Base-by-base conservation (phyloP, 306 rosid species). In the Bauhinia variegata region DNA sequence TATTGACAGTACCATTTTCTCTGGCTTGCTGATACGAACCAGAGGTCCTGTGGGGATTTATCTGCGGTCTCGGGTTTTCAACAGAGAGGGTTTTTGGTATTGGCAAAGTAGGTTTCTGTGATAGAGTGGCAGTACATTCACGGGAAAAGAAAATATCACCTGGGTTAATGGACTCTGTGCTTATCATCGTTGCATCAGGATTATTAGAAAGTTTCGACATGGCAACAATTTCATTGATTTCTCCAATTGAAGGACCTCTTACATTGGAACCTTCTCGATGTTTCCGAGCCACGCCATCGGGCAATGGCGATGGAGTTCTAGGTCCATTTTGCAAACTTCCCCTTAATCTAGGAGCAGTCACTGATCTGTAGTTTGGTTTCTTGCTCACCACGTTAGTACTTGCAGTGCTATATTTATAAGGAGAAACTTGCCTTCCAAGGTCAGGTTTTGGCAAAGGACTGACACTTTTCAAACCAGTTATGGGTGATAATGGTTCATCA, bases 111-210 rank as follows among this genome's bases (percentile, higher is more conserved):
- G 57, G 49, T 39, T 66, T 76, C 28, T 74, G 77, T 18, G 53
- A 65, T 43, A 82, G 79, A 64, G 67, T 30, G 51, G 77, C 81
- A 54, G 48, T 73, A 73, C 68, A 67, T 38, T 92, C 96, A 0
- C 83, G 83, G 9, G 96, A 89, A 67, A 89, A 92, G 80, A 92
- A 92, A 67, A 92, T 86, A 64, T 89, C 93, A 58, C 91, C 98
- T 0, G 89, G 79, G 11, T 86, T 60, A 76, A 81, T 75, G 0
- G 96, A 89, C 10, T 84, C 98, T 4, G 80, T 75, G 41, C 85
- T 89, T 36, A 78, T 88, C 4, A 60, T 32, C 36, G 50, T 23
- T 1, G 66, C 41, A 48, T 67, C 60, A 11, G 74, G 70, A 23
- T 71, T 75, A 14, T 34, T 54, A 11, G 78, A 30, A 8, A 85